phyloP scores from a whole-genome alignment of 352 stramenopile species.

The Pelagophyceae sp. region DNA sequence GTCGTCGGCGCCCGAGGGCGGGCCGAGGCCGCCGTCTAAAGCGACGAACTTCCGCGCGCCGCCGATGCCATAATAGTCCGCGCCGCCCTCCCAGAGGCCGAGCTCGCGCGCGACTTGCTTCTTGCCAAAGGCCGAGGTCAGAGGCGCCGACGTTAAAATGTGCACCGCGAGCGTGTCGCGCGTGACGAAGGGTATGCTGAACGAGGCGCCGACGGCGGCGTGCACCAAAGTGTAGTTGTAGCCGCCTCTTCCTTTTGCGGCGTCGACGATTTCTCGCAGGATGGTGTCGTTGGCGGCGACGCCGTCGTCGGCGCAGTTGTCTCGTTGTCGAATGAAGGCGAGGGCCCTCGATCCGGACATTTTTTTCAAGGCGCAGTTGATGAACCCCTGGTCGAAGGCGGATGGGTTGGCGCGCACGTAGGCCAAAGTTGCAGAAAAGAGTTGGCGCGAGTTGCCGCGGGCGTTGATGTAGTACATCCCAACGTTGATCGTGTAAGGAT shows the following conservation, averaged over 20 bases:
- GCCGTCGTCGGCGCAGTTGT: background rate
- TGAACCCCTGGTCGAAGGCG: conserved; percentile 17
- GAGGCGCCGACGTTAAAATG: background rate
- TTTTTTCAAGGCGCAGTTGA: conserved; percentile 10
- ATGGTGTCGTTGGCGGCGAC: background rate
- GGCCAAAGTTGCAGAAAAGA: background rate
- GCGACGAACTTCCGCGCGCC: background rate
- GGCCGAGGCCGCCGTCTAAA: background rate
- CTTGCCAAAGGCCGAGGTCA: background rate
- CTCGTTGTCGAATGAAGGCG: background rate
- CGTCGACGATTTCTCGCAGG: background rate
- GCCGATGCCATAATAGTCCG: background rate
- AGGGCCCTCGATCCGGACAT: background rate
- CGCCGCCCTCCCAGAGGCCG: background rate
- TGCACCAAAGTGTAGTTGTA: conserved; percentile 12
- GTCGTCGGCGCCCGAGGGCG: conserved; percentile 12
- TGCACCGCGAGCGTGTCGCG: conserved; percentile 12
- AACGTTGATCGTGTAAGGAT: conserved; percentile 14
- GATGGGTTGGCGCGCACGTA: background rate
- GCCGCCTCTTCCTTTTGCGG: background rate
- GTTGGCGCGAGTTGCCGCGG: background rate
- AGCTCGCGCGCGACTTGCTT: conserved; percentile 6
- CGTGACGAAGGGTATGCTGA: background rate
- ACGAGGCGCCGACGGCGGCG: background rate
- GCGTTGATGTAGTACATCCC: background rate